Base-by-base conservation (phyloP, 768 basidiomycete species). In the Lactarius vividus region DNA sequence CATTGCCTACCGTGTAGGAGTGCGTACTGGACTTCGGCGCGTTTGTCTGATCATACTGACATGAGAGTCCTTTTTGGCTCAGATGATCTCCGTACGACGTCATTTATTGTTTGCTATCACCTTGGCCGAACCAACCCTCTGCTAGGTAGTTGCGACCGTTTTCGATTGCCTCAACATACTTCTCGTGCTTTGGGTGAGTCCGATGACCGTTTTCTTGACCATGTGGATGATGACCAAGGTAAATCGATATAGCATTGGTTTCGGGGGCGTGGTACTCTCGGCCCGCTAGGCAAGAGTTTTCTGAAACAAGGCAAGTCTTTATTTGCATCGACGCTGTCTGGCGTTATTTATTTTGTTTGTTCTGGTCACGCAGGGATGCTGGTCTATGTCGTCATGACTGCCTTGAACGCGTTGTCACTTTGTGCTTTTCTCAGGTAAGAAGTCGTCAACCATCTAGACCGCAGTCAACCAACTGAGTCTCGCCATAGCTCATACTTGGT, bases 331-430 rank as follows among this genome's bases (percentile, higher is more conserved):
- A 10, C 7, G 33, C 29, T 29, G 29, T 3, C 29, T 29, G 29
- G 29, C 39, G 31, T 39, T 18, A 52, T 35, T 55, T 15, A 59
- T 44, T 9, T 65, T 4, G 11, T 9, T 65, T 4, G 11, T 26
- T 18, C 33, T 54, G 39, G 53, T 42, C 62, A 49, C 28, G 29
- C 31, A 70, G 69, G 69, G 46, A 28, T 70, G 15, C 18, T 62
- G 18, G 63, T 64, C 58, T 70, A 66, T 58, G 53, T 63, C 42
- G 52, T 62, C 16, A 70, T 70, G 62, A 65, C 64, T 5, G 33
- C 18, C 37, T 28, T 69, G 42, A 70, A 70, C 28, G 54, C 59
- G 4, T 39, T 69, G 46, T 60, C 69, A 5, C 59, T 65, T n/a
- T 59, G 53, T 28, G 59, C 59, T 20, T 69, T 63, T 39, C 42